phyloP scores from a whole-genome alignment of 2,329 filamentous ascomycete genomes.

The Fusarium neocosmosporiellum region DNA sequence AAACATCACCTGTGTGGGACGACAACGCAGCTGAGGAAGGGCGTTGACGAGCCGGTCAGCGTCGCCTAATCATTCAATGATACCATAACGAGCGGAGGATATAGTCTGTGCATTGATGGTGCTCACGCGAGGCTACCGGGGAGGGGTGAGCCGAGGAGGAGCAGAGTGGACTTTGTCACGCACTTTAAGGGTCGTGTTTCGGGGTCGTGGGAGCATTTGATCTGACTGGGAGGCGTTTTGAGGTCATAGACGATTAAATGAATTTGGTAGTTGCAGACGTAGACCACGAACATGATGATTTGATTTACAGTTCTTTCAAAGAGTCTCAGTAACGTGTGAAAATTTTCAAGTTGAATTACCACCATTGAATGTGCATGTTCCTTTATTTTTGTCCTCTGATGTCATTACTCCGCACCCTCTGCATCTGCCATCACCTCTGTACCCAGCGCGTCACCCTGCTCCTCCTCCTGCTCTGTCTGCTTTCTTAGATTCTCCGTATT shows the following conservation, averaged over 20 bases:
- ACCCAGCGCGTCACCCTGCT: conserved; percentile 34
- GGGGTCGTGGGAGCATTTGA: conserved; percentile 46
- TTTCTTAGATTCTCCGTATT: conserved; percentile 62
- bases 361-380: background rate
- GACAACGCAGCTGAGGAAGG: conserved; percentile 28
- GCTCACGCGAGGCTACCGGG: conserved; percentile 8
- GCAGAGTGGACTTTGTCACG: conserved; percentile 29
- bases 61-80: conserved; percentile 44
- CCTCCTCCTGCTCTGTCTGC: conserved; percentile 43
- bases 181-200: conserved; percentile 36
- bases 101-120: conserved; percentile 21
- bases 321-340: background rate
- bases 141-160: conserved; percentile 7
- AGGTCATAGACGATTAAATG: conserved; percentile 54
- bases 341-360: background rate
- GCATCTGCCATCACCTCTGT: conserved; percentile 10
- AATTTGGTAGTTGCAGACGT: conserved; percentile 48
- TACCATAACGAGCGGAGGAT: conserved; percentile 40
- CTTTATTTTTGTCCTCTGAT: background rate
- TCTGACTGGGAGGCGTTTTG: conserved; percentile 52
- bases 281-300: conserved; percentile 48
- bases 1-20: conserved; percentile 6
- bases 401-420: conserved; percentile 4
- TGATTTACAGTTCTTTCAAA: conserved; percentile 7
- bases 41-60: conserved; percentile 30